A percentile compares a stretch with the other conserved stretches of the same genome.
Evolutionary conservation across 2,329 filamentous ascomycete genomes (phyloP).

Genomic region (Cladorrhinum sp.): DNA sequence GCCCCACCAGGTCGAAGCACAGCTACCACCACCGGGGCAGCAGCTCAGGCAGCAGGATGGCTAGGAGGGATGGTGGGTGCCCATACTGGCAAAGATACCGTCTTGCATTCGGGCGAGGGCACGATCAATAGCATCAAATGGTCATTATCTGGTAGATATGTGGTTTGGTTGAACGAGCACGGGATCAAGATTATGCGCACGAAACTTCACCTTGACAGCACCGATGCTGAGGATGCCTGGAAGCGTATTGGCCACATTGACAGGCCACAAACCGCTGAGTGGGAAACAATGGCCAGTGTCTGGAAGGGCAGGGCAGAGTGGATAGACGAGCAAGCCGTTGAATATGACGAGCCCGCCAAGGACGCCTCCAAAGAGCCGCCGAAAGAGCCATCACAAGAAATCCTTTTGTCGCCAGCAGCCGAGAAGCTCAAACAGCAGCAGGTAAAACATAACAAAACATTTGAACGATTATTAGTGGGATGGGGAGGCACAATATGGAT

Average conservation of each 20-base stretch:
- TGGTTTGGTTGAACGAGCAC: constrained; percentile 94
- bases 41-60: constrained; percentile 86
- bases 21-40: constrained; percentile 81
- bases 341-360: constrained; percentile 61
- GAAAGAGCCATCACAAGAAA: constrained; percentile 30
- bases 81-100: constrained; percentile 77
- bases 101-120: constrained; percentile 90
- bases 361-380: background rate
- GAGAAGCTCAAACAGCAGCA: constrained; percentile 50
- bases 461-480: constrained; percentile 83
- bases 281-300: constrained; percentile 94
- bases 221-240: constrained; percentile 82
- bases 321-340: constrained; percentile 82
- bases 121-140: constrained; percentile 89
- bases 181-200: constrained; percentile 98
- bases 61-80: constrained; percentile 81
- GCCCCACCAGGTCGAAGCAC: constrained; percentile 78
- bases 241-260: constrained; percentile 91
- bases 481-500: constrained; percentile 98
- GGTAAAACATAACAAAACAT: constrained; percentile 44
- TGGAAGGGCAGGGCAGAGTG: constrained; percentile 93
- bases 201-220: constrained; percentile 73
- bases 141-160: constrained; percentile 88
- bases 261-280: constrained; percentile 77
- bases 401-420: constrained; percentile 42